Base-by-base conservation (phyloP, 2,329 filamentous ascomycete genomes). In the Sporothrix pseudoabietina region DNA sequence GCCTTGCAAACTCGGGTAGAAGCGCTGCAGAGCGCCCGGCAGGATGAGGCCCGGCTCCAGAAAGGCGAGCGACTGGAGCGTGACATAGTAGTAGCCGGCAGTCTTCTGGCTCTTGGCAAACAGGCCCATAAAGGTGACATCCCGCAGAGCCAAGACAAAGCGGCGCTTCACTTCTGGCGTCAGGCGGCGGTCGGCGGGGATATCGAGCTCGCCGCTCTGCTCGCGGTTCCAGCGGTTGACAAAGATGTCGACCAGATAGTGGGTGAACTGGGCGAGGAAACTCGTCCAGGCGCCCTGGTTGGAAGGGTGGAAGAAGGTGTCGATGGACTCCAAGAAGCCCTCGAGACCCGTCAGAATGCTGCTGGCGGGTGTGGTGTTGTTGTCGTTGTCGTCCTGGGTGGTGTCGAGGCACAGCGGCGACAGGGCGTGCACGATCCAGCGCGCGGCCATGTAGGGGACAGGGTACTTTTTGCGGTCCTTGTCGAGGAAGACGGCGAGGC, bases 231-330 rank as follows among this genome's bases (percentile, higher is more conserved):
- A 99, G 71, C 96, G 91, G 83, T 97, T 96, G 59, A 99, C 93
- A 81, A 99, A 99, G 78, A 97, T 94, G 80, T 99, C 96, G 2
- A 94, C 91, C 6, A 99, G 86, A 81, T 97, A 97, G 80, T 94
- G 94, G 5, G 96, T 93, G 71, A 99, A 86, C 81, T 98, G 95
- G 3, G 94, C 92, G 59, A 99, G 84, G 76, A 95, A 92, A 78
- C 90, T 94, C 1, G 95, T 97, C 96, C 96, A 99, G 16, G 85
- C 85, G 16, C 96, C 96, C 71, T 95, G 93, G 81, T 99, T 99
- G 2, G 96, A 99, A 1, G 96, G 96, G 78, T 99, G 96, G 85
- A 98, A 99, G 82, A 99, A 99, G 0, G 96, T 99, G 81, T 99
- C 96, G 65, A 98, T 92, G 2, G 94, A 96, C 81, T 98, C 92